Evolutionary conservation across 495 filamentous ascomycete species (phyloP).

Genomic region (Xylaria bambusicola): DNA sequence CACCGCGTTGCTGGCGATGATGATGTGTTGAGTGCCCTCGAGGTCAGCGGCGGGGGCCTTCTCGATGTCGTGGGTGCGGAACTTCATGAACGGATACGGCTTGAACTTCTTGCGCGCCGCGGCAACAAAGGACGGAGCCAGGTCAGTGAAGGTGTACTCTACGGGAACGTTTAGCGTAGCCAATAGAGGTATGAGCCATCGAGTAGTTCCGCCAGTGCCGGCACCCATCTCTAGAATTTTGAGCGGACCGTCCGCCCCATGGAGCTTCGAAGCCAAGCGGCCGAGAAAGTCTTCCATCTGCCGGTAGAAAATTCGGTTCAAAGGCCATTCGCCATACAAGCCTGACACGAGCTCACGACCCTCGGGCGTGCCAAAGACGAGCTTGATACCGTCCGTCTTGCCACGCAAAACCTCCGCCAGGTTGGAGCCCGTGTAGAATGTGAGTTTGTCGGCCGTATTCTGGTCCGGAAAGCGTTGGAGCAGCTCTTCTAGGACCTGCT

Average conservation of each 20-base stretch:
- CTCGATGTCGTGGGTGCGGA: slow-evolving; percentile 48
- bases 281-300: slow-evolving; percentile 15
- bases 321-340: background rate
- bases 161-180: slow-evolving; percentile 20
- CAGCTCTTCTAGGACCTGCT: background rate
- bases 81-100: slow-evolving; percentile 49
- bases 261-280: slow-evolving; percentile 22
- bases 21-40: slow-evolving; percentile 29
- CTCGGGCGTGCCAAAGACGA: background rate
- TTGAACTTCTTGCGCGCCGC: slow-evolving; percentile 32
- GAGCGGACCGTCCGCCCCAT: slow-evolving; percentile 8
- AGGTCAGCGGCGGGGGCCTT: slow-evolving; percentile 38
- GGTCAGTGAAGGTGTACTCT: slow-evolving; percentile 47
- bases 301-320: background rate
- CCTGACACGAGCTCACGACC: background rate
- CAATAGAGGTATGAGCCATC: slow-evolving; percentile 17
- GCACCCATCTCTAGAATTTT: slow-evolving; percentile 40
- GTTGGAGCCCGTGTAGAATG: background rate
- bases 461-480: background rate
- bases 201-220: slow-evolving; percentile 16
- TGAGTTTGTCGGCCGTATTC: background rate
- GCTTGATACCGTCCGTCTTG: background rate
- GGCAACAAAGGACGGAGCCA: slow-evolving; percentile 42
- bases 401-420: background rate
- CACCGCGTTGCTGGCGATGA: slow-evolving; percentile 51